Conservation (phyloP, 2,329 filamentous ascomycete species). For the Onygena corvina region DNA sequence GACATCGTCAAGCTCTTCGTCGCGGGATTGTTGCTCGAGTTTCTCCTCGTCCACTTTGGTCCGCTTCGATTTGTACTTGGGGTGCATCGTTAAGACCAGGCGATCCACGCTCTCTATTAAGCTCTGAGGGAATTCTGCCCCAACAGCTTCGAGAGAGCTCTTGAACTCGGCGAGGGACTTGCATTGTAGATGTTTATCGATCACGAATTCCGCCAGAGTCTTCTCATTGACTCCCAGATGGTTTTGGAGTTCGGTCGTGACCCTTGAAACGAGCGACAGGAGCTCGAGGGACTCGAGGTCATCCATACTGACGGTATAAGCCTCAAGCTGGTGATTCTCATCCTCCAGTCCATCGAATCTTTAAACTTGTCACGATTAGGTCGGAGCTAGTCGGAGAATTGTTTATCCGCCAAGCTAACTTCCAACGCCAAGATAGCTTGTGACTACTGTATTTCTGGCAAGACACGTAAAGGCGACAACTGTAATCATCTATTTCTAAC, state of each 20-base stretch:
- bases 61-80: constrained; percentile 60
- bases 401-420: neutral
- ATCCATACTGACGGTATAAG: constrained; percentile 52
- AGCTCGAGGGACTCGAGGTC: constrained; percentile 85
- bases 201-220: constrained; percentile 90
- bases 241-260: constrained; percentile 88
- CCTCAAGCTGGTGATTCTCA: neutral
- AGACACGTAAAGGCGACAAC: too few relatives aligned
- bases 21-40: constrained; percentile 33
- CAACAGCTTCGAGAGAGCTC: constrained; percentile 59
- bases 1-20: constrained; percentile 33
- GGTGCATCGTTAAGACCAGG: constrained; percentile 78
- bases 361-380: neutral
- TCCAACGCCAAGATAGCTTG: too few relatives aligned
- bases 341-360: neutral
- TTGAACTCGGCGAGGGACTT: constrained; percentile 61
- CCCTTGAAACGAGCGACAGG: constrained; percentile 85
- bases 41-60: constrained; percentile 22
- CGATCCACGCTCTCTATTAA: constrained; percentile 86
- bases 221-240: constrained; percentile 87
- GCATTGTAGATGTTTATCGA: constrained; percentile 73
- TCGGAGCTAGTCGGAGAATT: neutral
- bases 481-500: neutral
- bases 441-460: too few relatives aligned
- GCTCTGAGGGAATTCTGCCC: constrained; percentile 72